Percentiles rank a stretch among this genome's conserved stretches.
These are phyloP conservation scores for Hirschioporus abietinus DNA, from an alignment of 768 basidiomycete species.

Conservation along the genomic window DNA sequence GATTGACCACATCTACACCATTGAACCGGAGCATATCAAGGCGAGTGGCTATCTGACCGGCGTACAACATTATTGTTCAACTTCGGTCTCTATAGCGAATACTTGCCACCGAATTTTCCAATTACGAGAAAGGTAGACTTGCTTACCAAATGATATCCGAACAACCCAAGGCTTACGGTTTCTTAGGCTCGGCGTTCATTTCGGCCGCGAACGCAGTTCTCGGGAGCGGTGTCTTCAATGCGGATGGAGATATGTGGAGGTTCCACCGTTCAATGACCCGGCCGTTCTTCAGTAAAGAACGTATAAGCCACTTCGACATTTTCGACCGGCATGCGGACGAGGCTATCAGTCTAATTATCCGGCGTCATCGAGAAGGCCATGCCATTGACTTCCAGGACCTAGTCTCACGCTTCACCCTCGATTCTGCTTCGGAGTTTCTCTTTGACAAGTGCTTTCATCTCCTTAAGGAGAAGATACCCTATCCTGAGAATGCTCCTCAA, in stretches of 20 bases:
- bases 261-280: constrained; percentile 32
- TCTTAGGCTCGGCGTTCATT: constrained; percentile 28
- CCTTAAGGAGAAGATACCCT: constrained; percentile 31
- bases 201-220: constrained; percentile 29
- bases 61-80: background rate
- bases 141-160: background rate
- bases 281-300: constrained; percentile 31
- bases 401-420: constrained; percentile 43
- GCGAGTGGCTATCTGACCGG: constrained; percentile 11
- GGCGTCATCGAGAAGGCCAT: constrained; percentile 20
- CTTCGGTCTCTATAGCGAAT: constrained; percentile 25
- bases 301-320: constrained; percentile 29
- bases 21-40: constrained; percentile 25
- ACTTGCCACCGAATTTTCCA: constrained; percentile 37
- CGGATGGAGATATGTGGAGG: constrained; percentile 33
- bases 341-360: constrained; percentile 22
- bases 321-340: constrained; percentile 29
- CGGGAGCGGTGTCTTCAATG: constrained; percentile 53
- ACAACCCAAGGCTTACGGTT: background rate
- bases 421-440: constrained; percentile 50
- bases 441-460: constrained; percentile 40
- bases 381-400: constrained; percentile 37
- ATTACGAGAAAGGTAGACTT: constrained; percentile 36
- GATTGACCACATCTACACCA: constrained; percentile 8
- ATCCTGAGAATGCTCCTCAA: constrained; percentile 26